Evolutionary conservation across 805 yeast species (phyloP).

Genomic region (Kregervanrija fluxuum): DNA sequence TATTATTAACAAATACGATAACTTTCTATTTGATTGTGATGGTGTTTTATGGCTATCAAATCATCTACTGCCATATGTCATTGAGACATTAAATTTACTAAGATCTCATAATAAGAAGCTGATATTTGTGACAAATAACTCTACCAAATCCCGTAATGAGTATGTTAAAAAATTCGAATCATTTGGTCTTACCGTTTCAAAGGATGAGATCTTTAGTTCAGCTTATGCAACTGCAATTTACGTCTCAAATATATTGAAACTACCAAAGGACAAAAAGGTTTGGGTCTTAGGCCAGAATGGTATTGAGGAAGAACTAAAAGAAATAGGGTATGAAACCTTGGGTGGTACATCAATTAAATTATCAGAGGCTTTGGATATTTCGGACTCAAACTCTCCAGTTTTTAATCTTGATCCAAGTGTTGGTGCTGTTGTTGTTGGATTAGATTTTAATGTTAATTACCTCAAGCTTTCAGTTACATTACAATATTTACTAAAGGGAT

Average conservation of each 20-base stretch:
- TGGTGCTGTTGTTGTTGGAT: constrained; percentile 86
- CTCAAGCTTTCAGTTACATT: constrained; percentile 74
- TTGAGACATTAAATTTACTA: constrained; percentile 65
- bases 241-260: constrained; percentile 62
- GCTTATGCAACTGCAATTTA: constrained; percentile 90
- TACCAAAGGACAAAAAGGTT: constrained; percentile 71
- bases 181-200: constrained; percentile 40
- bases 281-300: constrained; percentile 91
- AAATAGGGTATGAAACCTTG: constrained; percentile 64
- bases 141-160: constrained; percentile 78
- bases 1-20: constrained; percentile 64
- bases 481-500: constrained; percentile 62
- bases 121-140: constrained; percentile 91
- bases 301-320: constrained; percentile 67
- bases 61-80: constrained; percentile 67
- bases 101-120: constrained; percentile 52
- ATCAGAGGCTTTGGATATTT: constrained; percentile 46
- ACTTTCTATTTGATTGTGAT: constrained; percentile 92
- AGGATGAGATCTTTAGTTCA: constrained; percentile 75
- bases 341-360: constrained; percentile 79
- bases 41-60: constrained; percentile 95
- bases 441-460: constrained; percentile 72
- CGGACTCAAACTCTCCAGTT: constrained; percentile 47
- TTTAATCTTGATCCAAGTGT: constrained; percentile 63
- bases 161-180: constrained; percentile 71